Evolutionary conservation across 495 filamentous ascomycete species (phyloP), one percentile per base, ranked within the genome.

Genomic region (Neurospora intermedia): DNA sequence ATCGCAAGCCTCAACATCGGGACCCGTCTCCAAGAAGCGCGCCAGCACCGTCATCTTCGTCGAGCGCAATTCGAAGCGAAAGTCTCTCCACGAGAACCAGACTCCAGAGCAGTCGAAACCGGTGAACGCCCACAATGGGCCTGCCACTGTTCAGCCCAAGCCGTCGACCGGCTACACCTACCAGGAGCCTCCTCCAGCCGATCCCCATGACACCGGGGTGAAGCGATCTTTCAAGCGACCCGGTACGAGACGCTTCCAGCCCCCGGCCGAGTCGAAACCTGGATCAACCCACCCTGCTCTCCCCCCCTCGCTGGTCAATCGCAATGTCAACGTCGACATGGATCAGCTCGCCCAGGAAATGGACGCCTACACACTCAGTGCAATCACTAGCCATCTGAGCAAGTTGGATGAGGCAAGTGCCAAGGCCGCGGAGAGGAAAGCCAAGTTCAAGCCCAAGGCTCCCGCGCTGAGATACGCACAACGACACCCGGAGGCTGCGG

Each of bases 361-460:
- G 85, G 81, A 88, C 48, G 78, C 79, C 10, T 87, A 83, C 73
- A 83, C 85, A 6, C 76, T 88, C 71, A 76, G 82, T 45, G 82
- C 86, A 54, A 88, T 88, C 46, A 80, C 81, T 1, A 77, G 80
- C 18, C 84, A 83, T 71, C 72, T 87, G 1, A 78, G 81, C 43
- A 78, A 72, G 38, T 79, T 80, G 35, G 78, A 84, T 5, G 73
- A 79, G 38, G 77, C 83, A 35, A 81, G 72, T 40, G 69, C 70
- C 69, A 72, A 76, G 70, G 69, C 70, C 0, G 43, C 71, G 0
- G 74, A 75, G 31, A 79, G 48, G 16, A 70, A 70, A 54, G 74
- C 75, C 7, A 81, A 74, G 39, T 85, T 83, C 77, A 82, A 80
- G 72, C 86, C 87, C 31, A 86, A 85, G 75, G 78, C 80, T 7